These are phyloP conservation scores for Mycena alexandri DNA, from an alignment of 768 basidiomycete genomes.

Conservation along the genomic window DNA sequence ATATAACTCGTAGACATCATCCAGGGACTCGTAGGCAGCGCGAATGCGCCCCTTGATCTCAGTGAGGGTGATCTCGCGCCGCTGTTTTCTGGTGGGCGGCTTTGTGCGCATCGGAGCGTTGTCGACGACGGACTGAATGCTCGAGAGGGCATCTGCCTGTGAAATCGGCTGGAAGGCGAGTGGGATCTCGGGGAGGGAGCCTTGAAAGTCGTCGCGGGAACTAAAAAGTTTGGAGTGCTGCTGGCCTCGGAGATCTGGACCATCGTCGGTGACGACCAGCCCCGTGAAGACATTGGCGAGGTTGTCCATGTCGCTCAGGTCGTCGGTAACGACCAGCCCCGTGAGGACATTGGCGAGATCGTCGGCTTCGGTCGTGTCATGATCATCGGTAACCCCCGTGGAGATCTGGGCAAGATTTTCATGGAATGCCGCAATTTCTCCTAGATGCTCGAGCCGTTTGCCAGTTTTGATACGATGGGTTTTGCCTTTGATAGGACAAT, in stretches of 20 bases:
- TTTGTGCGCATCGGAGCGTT: slow-evolving; percentile 6
- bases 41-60: slow-evolving; percentile 24
- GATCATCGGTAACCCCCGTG: not conserved
- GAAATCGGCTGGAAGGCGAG: slow-evolving; percentile 15
- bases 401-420: too few species aligned
- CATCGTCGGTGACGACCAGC: slow-evolving; percentile 22
- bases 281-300: slow-evolving; percentile 23
- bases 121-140: slow-evolving; percentile 13
- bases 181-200: slow-evolving; percentile 14
- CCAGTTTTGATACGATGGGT: not conserved
- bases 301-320: not conserved
- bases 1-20: slow-evolving; percentile 19
- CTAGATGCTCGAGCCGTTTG: too few species aligned
- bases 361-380: not conserved
- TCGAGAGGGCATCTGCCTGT: slow-evolving; percentile 17
- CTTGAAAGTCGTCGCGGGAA: slow-evolving; percentile 25
- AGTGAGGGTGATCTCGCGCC: slow-evolving; percentile 22
- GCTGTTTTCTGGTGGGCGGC: slow-evolving; percentile 29
- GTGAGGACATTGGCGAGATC: not conserved
- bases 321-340: not conserved
- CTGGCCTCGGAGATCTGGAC: slow-evolving; percentile 26
- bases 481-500: slow-evolving; percentile 27
- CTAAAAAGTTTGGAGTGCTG: slow-evolving; percentile 33
- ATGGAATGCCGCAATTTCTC: too few species aligned
- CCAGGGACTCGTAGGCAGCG: slow-evolving; percentile 14